These are phyloP conservation scores for Eucalyptus regnans DNA, from an alignment of 345 rosid genomes.

Conservation along the genomic window DNA sequence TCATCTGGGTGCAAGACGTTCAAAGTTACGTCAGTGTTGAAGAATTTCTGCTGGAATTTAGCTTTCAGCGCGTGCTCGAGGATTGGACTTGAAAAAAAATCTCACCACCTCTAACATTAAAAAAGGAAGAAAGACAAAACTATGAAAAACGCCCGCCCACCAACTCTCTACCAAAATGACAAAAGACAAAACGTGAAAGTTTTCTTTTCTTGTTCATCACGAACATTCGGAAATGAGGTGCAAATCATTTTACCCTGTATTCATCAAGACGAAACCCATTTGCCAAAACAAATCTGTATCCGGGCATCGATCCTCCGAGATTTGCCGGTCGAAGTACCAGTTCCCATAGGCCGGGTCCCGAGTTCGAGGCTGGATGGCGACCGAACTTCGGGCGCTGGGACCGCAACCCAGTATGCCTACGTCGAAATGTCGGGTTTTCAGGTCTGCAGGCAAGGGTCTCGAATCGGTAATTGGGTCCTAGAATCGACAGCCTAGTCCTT, in stretches of 20 bases:
- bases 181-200: not conserved
- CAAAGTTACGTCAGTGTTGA: not conserved
- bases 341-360: not conserved
- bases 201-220: not conserved
- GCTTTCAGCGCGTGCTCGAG: not conserved
- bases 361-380: not conserved
- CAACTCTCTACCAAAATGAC: not conserved
- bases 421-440: not conserved
- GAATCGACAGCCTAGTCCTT: not conserved
- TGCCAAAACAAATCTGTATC: not conserved
- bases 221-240: not conserved
- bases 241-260: not conserved
- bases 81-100: not conserved
- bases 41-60: not conserved
- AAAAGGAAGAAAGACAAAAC: not conserved
- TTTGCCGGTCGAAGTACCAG: not conserved
- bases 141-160: not conserved
- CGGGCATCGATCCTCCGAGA: not conserved
- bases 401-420: not conserved
- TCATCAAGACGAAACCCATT: not conserved
- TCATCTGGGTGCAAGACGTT: not conserved
- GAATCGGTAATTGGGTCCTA: not conserved
- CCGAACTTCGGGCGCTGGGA: not conserved
- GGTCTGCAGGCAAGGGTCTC: not conserved
- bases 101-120: not conserved